Evolutionary conservation across 495 filamentous ascomycete genomes (phyloP).

Genomic region (Immersiella caudata): DNA sequence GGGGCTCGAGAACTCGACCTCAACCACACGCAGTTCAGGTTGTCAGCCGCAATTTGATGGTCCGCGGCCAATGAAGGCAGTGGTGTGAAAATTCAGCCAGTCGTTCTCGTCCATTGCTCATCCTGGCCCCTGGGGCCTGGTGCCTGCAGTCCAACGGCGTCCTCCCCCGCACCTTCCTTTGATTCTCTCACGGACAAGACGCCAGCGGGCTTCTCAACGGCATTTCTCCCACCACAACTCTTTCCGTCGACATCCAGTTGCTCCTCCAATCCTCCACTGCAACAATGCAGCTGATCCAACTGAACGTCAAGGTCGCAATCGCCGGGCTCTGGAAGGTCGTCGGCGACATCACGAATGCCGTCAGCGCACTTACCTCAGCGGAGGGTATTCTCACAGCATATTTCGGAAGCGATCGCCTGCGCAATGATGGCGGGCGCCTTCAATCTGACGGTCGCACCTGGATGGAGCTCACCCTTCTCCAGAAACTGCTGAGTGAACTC

Average conservation of each 20-base stretch:
- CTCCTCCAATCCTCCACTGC: not conserved
- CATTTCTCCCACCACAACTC: not conserved
- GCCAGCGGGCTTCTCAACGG: not conserved
- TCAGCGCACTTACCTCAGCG: not conserved
- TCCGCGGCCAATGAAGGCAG: not conserved
- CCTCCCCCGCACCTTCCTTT: not conserved
- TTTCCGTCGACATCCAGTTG: not conserved
- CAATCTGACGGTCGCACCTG: too few species aligned
- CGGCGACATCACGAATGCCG: not conserved
- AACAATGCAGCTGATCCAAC: not conserved
- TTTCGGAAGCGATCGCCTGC: too few species aligned
- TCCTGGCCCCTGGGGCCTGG: too few species aligned
- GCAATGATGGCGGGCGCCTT: too few species aligned
- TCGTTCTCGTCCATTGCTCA: too few species aligned
- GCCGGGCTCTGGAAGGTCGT: not conserved
- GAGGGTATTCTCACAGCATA: too few species aligned
- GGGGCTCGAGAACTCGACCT: not conserved
- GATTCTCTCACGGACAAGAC: not conserved
- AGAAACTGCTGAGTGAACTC: too few species aligned
- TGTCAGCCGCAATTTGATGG: not conserved
- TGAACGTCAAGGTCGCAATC: not conserved
- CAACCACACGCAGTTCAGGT: not conserved
- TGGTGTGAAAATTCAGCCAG: too few species aligned
- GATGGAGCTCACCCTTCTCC: too few species aligned
- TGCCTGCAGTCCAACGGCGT: too few species aligned